A percentile compares a stretch with the other conserved stretches of the same genome.
Conservation (phyloP, 176 grass and related monocot species). For the Phyllostachys edulis region DNA sequence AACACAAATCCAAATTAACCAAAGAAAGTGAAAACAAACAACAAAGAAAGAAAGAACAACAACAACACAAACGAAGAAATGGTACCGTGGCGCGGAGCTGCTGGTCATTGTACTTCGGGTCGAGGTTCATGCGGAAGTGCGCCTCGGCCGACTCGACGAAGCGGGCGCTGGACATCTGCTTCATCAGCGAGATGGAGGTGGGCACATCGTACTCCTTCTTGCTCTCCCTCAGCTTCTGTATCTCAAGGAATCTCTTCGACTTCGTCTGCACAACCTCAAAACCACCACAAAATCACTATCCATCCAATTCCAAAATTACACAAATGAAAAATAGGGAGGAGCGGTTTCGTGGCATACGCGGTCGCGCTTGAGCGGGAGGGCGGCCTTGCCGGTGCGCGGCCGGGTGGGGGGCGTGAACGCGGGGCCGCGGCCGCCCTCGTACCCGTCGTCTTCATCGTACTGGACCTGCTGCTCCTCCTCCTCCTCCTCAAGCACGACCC, state of each 20-base stretch:
- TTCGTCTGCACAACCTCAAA: conserved; percentile 49
- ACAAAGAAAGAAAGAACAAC: neutral
- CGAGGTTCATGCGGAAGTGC: conserved; percentile 96
- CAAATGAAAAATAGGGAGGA: neutral
- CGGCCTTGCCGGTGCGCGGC: conserved; percentile 88
- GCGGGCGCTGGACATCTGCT: conserved; percentile 54
- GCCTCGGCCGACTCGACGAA: conserved; percentile 85
- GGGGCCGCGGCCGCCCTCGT: conserved; percentile 40
- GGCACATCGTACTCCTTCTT: conserved; percentile 89
- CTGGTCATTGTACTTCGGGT: conserved; percentile 99
- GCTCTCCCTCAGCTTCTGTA: conserved; percentile 95
- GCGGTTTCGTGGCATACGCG: conserved; percentile 45
- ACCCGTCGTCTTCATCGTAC: conserved; percentile 40
- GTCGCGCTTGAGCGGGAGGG: conserved; percentile 83
- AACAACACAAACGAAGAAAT: neutral
- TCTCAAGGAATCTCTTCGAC: conserved; percentile 95
- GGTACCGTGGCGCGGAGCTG: conserved; percentile 91
- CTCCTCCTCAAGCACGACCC: conserved; percentile 41
- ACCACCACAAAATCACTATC: neutral
- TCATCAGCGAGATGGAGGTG: conserved; percentile 68
- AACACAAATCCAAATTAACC: conserved; percentile 5
- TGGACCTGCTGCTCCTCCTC: neutral
- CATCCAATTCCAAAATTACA: neutral
- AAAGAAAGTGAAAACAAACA: neutral
- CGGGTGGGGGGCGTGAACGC: conserved; percentile 56